These are phyloP conservation scores for Fagus sylvatica DNA, from an alignment of 306 rosid genomes.

Conservation along the genomic window DNA sequence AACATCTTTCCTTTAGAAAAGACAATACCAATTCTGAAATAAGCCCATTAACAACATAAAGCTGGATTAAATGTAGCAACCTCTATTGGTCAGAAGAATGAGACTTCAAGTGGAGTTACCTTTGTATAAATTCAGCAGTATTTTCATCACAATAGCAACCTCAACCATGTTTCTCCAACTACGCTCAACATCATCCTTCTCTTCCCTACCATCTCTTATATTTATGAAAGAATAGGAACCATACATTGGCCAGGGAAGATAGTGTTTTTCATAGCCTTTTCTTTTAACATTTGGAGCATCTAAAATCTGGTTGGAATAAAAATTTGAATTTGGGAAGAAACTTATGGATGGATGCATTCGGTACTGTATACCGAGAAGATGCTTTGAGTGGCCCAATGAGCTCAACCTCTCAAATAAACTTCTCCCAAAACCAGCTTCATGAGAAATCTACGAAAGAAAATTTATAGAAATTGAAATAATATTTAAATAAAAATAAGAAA, in stretches of 20 bases:
- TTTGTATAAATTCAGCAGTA: constrained; percentile 49
- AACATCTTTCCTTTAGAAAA: neutral
- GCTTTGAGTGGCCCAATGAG: constrained; percentile 45
- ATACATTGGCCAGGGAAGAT: constrained; percentile 64
- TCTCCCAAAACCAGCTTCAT: constrained; percentile 63
- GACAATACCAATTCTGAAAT: neutral
- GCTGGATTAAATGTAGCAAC: neutral
- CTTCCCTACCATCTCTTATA: constrained; percentile 65
- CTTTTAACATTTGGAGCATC: constrained; percentile 56
- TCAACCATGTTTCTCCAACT: constrained; percentile 71
- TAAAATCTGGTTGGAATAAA: constrained; percentile 48
- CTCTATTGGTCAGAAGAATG: no score
- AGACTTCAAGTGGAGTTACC: constrained; percentile 36
- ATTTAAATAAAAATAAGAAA: no score
- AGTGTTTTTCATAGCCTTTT: constrained; percentile 44
- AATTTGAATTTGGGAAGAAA: constrained; percentile 59
- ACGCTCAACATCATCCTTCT: constrained; percentile 62
- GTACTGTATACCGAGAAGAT: constrained; percentile 65
- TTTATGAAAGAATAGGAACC: constrained; percentile 76
- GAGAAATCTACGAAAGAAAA: constrained; percentile 41
- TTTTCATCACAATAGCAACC: constrained; percentile 54
- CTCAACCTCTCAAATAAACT: constrained; percentile 71
- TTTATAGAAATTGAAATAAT: neutral
- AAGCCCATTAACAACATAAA: neutral
- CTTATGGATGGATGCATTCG: constrained; percentile 86